Evolutionary conservation across 768 basidiomycete genomes (phyloP).

Genomic region (Leccinum subtestaceum): DNA sequence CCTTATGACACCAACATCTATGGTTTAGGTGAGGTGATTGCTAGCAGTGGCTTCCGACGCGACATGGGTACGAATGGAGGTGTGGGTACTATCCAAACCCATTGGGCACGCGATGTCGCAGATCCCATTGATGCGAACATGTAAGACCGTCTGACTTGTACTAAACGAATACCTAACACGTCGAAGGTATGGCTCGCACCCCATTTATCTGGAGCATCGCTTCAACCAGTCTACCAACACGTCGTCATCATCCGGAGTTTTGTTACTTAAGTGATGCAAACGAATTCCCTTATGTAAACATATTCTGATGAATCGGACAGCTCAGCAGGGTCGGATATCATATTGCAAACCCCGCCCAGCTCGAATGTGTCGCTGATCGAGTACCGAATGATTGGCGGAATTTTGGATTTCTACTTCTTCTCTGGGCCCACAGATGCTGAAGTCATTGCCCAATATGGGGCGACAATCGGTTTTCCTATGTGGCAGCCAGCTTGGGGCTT

Average conservation of each 20-base stretch:
- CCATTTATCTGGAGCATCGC: slow-evolving; percentile 72
- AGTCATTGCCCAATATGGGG: slow-evolving; percentile 71
- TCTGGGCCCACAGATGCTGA: slow-evolving; percentile 49
- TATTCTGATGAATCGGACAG: slow-evolving; percentile 32
- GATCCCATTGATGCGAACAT: slow-evolving; percentile 69
- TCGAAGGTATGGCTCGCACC: slow-evolving; percentile 64
- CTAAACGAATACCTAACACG: neutral
- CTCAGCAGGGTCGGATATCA: slow-evolving; percentile 69
- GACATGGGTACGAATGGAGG: slow-evolving; percentile 51
- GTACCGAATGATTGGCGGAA: slow-evolving; percentile 73
- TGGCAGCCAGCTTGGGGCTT: slow-evolving; percentile 77
- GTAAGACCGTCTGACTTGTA: slow-evolving; percentile 36
- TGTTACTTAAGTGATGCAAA: slow-evolving; percentile 56
- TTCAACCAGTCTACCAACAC: slow-evolving; percentile 48
- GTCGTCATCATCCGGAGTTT: slow-evolving; percentile 72
- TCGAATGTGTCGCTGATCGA: slow-evolving; percentile 62
- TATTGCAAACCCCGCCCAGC: slow-evolving; percentile 57
- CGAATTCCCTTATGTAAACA: neutral
- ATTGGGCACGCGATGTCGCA: slow-evolving; percentile 62
- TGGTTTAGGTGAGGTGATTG: slow-evolving; percentile 72
- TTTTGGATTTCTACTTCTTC: slow-evolving; percentile 78
- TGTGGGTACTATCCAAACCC: slow-evolving; percentile 58
- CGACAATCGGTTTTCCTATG: slow-evolving; percentile 62
- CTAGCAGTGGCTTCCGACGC: slow-evolving; percentile 66
- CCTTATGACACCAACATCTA: slow-evolving; percentile 71